Evolutionary conservation across 441 rosid species (phyloP).

Genomic region (Euphorbia schlechtendalii): DNA sequence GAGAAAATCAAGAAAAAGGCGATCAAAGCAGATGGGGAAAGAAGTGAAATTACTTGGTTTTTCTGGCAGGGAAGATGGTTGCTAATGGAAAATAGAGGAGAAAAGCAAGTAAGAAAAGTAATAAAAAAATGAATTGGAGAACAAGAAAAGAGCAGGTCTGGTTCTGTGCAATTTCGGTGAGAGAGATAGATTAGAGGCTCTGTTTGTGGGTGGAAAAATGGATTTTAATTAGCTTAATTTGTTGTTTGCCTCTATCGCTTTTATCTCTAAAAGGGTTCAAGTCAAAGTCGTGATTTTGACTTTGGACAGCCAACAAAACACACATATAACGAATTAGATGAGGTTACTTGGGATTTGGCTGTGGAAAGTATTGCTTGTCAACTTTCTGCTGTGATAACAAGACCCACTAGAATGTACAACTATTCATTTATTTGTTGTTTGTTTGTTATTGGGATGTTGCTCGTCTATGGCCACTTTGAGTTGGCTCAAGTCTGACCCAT

Average conservation of each 20-base stretch:
- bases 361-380: neutral
- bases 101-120: neutral
- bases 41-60: constrained; percentile 3
- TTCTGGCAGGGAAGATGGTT: neutral
- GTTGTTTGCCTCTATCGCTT: neutral
- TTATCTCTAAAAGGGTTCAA: neutral
- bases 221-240: neutral
- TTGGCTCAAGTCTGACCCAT: no score
- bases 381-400: neutral
- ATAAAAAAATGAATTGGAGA: neutral
- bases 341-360: neutral
- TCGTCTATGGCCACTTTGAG: neutral
- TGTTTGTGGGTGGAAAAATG: constrained; percentile 5
- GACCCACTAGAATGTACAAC: neutral
- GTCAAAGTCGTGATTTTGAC: constrained; percentile 7
- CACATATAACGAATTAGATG: neutral
- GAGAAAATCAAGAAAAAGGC: neutral
- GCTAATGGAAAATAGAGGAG: neutral
- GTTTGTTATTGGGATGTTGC: neutral
- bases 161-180: neutral
- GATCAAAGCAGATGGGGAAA: neutral
- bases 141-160: neutral
- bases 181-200: neutral
- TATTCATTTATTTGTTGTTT: neutral
- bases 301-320: neutral